Base-by-base conservation (phyloP, 495 filamentous ascomycete species). In the Xylaria grammica region DNA sequence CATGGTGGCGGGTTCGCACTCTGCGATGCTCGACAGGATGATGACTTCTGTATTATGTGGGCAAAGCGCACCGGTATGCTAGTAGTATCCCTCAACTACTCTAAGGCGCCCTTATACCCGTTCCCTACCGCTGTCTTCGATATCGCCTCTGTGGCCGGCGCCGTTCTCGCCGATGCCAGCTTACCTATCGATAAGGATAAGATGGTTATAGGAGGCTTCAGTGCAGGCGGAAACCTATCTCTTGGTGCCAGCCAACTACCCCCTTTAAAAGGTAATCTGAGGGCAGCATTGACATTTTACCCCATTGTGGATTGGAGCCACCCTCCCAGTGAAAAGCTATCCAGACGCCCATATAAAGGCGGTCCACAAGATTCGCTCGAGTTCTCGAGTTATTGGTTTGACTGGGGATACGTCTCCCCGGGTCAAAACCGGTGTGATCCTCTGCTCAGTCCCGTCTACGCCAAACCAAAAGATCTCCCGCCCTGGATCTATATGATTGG, bases 1-100 rank as follows among this genome's bases (percentile, higher is more conserved):
- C 78, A 80, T 51, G 78, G 78, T 48, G 78, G 78, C 1, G 78
- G 77, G 2, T 78, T 79, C 46, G 73, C 67, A 1, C 0, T 80
- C 5, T 76, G 79, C 62, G 75, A 79, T 27, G 46, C 46, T 22
- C 46, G 46, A 49, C 46, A 49, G 10, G 46, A 49, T 24, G 46
- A 49, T 60, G 57, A 61, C 30, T 78, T 78, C 63, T 76, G 74
- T 44, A 55, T 48, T 13, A 19, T 58, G 17, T 78, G 73, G 65
- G 67, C 71, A n/a, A 65, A 72, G 4, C 67, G 69, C 13, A 74
- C 17, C 68, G 73, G 46, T 20, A 73, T 80, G 63, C 60, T 78
- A 15, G 69, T 80, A 8, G 61, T 79, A 2, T 73, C 68, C 51
- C 65, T 80, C 11, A 67, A 79, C 53, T 79, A 80, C 65, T 69